Percentiles rank a stretch among this genome's conserved stretches.
phyloP scores from a whole-genome alignment of 1,284 basidiomycete species.

The Phaffia rhodozyma region DNA sequence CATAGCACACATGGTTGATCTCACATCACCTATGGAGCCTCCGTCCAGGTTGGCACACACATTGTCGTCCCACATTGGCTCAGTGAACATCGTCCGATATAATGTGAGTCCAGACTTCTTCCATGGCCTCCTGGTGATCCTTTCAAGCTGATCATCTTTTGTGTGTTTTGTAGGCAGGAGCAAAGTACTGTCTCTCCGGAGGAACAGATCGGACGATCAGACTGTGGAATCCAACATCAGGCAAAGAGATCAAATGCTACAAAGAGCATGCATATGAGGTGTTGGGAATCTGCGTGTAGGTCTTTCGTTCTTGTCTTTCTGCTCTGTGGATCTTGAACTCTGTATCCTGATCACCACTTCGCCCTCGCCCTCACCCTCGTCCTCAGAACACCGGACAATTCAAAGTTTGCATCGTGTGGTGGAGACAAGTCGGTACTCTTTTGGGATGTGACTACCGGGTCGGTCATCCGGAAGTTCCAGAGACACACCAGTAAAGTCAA shows the following conservation, averaged over 20 bases:
- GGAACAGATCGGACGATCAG: slow-evolving; percentile 80
- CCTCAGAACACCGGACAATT: slow-evolving; percentile 75
- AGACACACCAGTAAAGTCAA: slow-evolving; percentile 87
- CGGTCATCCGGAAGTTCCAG: slow-evolving; percentile 63
- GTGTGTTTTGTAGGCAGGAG: slow-evolving; percentile 44
- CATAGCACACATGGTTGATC: neutral
- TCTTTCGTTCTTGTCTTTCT: slow-evolving; percentile 20
- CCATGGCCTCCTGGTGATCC: slow-evolving; percentile 28
- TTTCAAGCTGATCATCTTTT: slow-evolving; percentile 29
- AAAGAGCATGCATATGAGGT: slow-evolving; percentile 88
- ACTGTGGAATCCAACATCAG: slow-evolving; percentile 77
- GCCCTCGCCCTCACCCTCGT: slow-evolving; percentile 10
- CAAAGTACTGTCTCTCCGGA: slow-evolving; percentile 78
- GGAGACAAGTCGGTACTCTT: slow-evolving; percentile 84
- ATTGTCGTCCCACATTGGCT: slow-evolving; percentile 50
- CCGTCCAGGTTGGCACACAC: slow-evolving; percentile 20
- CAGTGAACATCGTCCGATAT: slow-evolving; percentile 72
- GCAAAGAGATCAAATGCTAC: slow-evolving; percentile 81
- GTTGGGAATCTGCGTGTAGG: slow-evolving; percentile 74
- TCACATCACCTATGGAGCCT: slow-evolving; percentile 2
- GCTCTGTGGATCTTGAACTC: neutral
- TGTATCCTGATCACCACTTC: neutral
- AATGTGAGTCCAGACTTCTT: slow-evolving; percentile 33
- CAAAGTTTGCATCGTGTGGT: slow-evolving; percentile 83
- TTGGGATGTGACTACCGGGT: slow-evolving; percentile 87